Evolutionary conservation across 257 asterid genomes (phyloP), one percentile per base, ranked within the genome.

Genomic region (Ajuga chamaepitys): DNA sequence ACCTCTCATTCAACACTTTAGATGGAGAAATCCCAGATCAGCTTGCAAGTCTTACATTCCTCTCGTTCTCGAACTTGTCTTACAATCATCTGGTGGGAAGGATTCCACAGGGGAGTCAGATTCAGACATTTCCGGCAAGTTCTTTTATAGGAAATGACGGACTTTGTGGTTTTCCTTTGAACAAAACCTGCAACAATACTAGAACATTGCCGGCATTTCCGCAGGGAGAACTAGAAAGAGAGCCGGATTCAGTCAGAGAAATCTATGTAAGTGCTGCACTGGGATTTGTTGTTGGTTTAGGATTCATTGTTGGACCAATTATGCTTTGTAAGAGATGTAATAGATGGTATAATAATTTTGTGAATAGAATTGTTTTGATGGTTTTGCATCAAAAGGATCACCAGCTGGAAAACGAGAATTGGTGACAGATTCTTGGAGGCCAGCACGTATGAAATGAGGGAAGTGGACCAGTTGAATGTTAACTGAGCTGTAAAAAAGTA

Each of bases 111-210:
- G 86, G 78, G 20, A 7, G n/a, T 18, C 88, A 81, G 12, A n/a
- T 84, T 3, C 66, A 55, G 14, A 82, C 88, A 30, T 86, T 86
- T 45, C 3, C 74, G 1, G 77, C 44, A 35, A 24, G 35, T 56
- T 86, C 85, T 1, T 86, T 25, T 26, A 0, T 20, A 5, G 89
- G 86, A 14, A 86, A 86, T 51, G 55, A 6, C 0, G 85, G 80
- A 45, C 77, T 88, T 0, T 82, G 96, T 5, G 85, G 95, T 9
- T 48, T 67, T 20, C 90, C 82, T 37, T 47, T 77, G 41, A 70
- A 45, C 38, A 68, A 1, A 53, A 67, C 42, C 25, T 80, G 76
- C 26, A 76, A 77, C 41, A 72, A 55, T 41, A 13, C 10, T 20
- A 48, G 24, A 14, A 34, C 44, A n/a, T n/a, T n/a, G n/a, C n/a